Conservation (phyloP, 331 rosid species). For the Quercus lobata region DNA sequence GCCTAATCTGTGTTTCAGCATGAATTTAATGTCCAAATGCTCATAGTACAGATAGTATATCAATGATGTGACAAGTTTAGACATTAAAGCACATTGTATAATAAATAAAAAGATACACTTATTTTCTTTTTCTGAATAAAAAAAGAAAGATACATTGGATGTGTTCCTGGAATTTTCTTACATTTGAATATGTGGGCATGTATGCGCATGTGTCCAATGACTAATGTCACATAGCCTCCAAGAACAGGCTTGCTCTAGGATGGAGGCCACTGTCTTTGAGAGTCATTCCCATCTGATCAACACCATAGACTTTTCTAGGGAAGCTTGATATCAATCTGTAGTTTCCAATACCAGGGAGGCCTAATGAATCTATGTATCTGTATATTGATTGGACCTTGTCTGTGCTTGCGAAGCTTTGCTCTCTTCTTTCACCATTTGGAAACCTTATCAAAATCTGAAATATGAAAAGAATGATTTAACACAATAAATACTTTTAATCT, state of each 20-base stretch:
- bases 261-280: conserved; percentile 48
- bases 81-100: background rate
- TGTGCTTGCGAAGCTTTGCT: conserved; percentile 51
- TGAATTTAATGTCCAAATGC: background rate
- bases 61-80: background rate
- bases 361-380: conserved; percentile 62
- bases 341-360: conserved; percentile 43
- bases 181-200: too few relatives aligned
- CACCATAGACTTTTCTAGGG: conserved; percentile 55
- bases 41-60: background rate
- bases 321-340: conserved; percentile 74
- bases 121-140: too few relatives aligned
- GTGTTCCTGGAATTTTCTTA: background rate
- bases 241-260: conserved; percentile 47
- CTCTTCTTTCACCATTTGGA: conserved; percentile 86
- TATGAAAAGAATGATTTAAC: background rate
- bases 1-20: background rate
- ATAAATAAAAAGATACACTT: too few relatives aligned
- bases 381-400: conserved; percentile 70
- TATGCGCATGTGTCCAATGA: background rate
- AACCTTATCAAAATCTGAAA: conserved; percentile 76
- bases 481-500: background rate
- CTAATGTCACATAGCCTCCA: conserved; percentile 19
- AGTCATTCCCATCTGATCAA: conserved; percentile 54
- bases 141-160: background rate